Base-by-base conservation (phyloP, 192 early-diverging fungal genomes). In the Backusella macrospora region DNA sequence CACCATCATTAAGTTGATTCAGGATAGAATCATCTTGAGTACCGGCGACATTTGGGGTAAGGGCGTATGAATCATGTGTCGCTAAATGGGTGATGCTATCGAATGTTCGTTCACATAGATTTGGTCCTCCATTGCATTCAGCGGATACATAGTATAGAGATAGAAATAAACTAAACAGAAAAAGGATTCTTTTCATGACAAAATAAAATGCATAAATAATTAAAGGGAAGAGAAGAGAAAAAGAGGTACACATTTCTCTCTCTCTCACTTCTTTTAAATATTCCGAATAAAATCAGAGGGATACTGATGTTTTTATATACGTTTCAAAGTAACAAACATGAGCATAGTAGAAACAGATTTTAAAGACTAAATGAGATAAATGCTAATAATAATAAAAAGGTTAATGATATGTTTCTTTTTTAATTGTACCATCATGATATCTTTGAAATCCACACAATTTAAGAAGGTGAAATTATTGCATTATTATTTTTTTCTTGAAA, bases 31-130 rank as follows among this genome's bases (percentile, higher is more conserved):
- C 75, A 73, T 88, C 79, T 78, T 94, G 92, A 74, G 90, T 92
- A 10, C 89, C 87, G 12, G 84, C 84, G 5, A 87, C 76, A 23
- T 86, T 81, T 9, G 63, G 38, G 39, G 82, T 78, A 18, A 68
- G 74, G 18, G 91, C 87, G 77, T 81, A 92, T 7, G 92, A 86
- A 73, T 93, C 93, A 82, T 95, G 94, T 15, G 94, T 92, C 5
- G 86, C 87, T 1, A 88, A 72, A 39, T 85, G 90, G 0, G 91
- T 82, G 43, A 95, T 87, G 49, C 86, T 59, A 74, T 84, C 80
- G 72, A 90, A 93, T 7, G 80, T 55, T 71, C 78, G 81, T 64
- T 70, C 72, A 65, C 94, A 95, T 16, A 95, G 84, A 44, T 80
- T 82, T 1, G 82, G 49, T 72, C 86, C 83, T 3, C 92, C 92